These are phyloP conservation scores for Lentinula guzmanii DNA, from an alignment of 768 basidiomycete species.

Conservation along the genomic window DNA sequence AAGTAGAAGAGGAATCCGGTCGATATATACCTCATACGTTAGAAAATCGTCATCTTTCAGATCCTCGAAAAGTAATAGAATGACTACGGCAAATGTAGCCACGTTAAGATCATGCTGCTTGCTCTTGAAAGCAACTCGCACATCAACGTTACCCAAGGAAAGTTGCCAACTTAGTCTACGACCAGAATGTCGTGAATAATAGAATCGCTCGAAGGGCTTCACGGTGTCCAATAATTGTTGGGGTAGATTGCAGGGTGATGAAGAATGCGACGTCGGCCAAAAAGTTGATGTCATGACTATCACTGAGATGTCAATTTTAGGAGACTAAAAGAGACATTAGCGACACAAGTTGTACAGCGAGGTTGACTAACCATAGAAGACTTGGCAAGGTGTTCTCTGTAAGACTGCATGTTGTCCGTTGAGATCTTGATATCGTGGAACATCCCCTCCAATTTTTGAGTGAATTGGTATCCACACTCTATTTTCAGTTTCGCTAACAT, in stretches of 20 bases:
- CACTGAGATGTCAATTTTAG: constrained; percentile 74
- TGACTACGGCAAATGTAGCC: constrained; percentile 81
- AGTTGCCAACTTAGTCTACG: constrained; percentile 90
- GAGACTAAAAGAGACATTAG: constrained; percentile 34
- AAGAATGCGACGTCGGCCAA: constrained; percentile 81
- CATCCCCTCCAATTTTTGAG: constrained; percentile 54
- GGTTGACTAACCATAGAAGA: constrained; percentile 44
- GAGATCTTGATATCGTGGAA: constrained; percentile 51
- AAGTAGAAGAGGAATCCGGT: not conserved
- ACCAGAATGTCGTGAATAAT: constrained; percentile 84
- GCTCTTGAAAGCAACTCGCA: constrained; percentile 74
- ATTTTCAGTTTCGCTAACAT: constrained; percentile 11
- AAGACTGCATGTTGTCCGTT: constrained; percentile 72
- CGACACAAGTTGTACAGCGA: not conserved
- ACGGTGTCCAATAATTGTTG: constrained; percentile 54
- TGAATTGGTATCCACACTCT: constrained; percentile 57
- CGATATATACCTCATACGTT: constrained; percentile 60
- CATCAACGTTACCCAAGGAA: constrained; percentile 84
- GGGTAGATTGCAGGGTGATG: constrained; percentile 64
- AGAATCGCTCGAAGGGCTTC: constrained; percentile 84
- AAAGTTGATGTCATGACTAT: constrained; percentile 95
- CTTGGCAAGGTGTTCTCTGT: constrained; percentile 53
- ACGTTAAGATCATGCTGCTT: constrained; percentile 88
- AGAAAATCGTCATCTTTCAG: constrained; percentile 61
- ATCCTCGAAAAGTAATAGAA: constrained; percentile 83